Evolutionary conservation across 129 eudicot species (phyloP).

Genomic region (Centaurea solstitialis): DNA sequence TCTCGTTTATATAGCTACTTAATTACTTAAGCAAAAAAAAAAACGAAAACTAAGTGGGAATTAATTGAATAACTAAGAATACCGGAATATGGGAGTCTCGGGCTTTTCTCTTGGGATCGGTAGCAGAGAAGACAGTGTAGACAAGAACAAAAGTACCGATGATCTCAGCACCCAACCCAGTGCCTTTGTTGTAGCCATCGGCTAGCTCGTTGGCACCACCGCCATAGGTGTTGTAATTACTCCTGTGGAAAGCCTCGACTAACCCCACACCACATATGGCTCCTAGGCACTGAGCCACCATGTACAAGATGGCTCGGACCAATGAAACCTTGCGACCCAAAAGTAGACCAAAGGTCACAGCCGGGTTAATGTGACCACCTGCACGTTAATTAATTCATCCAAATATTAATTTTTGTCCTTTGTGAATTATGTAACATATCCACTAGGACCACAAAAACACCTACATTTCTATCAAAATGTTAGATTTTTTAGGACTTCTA

Average conservation of each 20-base stretch:
- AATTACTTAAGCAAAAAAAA: no score
- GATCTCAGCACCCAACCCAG: constrained; percentile 67
- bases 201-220: constrained; percentile 64
- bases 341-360: not conserved
- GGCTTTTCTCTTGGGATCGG: constrained; percentile 71
- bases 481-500: no score
- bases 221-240: constrained; percentile 18
- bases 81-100: constrained; percentile 71
- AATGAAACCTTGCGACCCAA: not conserved
- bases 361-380: not conserved
- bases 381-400: not conserved
- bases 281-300: not conserved
- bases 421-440: no score
- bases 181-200: constrained; percentile 55
- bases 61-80: no score
- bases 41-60: no score
- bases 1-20: no score
- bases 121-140: constrained; percentile 70
- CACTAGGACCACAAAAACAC: no score
- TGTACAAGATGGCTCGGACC: not conserved
- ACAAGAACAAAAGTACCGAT: constrained; percentile 66
- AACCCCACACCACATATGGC: not conserved
- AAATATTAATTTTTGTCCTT: not conserved
- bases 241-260: not conserved
- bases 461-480: no score